These are phyloP conservation scores for Zalaria obscura DNA, from an alignment of 2,329 filamentous ascomycete genomes.

Conservation along the genomic window DNA sequence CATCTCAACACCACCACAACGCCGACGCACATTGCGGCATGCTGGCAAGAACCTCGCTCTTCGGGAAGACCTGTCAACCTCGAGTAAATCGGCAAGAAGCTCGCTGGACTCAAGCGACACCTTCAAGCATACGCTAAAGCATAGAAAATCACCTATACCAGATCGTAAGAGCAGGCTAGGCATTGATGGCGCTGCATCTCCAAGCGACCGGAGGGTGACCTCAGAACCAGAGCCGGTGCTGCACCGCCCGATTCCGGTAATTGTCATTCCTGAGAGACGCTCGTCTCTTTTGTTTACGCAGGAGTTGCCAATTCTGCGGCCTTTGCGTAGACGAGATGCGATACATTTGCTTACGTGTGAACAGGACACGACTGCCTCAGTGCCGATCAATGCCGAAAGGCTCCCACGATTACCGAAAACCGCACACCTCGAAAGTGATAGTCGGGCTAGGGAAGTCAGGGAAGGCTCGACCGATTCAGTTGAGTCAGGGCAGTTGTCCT, in stretches of 20 bases:
- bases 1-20: constrained; percentile 33
- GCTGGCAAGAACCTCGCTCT: constrained; percentile 38
- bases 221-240: constrained; percentile 6
- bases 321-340: neutral
- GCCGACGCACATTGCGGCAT: constrained; percentile 35
- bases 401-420: too few species aligned
- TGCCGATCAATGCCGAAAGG: too few species aligned
- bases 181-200: constrained; percentile 11
- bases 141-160: constrained; percentile 35
- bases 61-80: constrained; percentile 24
- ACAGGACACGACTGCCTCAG: neutral
- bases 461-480: too few species aligned
- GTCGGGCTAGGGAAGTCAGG: too few species aligned
- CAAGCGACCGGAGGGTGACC: constrained; percentile 2
- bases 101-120: constrained; percentile 29
- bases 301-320: neutral
- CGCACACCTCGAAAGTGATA: too few species aligned
- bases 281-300: constrained; percentile 1
- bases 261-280: constrained; percentile 3
- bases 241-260: constrained; percentile 2
- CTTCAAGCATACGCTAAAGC: constrained; percentile 33
- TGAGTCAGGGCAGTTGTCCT: too few species aligned
- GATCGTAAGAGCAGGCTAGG: constrained; percentile 24
- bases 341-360: constrained; percentile 1
- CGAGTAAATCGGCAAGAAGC: constrained; percentile 26